These are phyloP conservation scores for Ogataea salicorniae DNA, from an alignment of 805 yeast species.

Conservation along the genomic window DNA sequence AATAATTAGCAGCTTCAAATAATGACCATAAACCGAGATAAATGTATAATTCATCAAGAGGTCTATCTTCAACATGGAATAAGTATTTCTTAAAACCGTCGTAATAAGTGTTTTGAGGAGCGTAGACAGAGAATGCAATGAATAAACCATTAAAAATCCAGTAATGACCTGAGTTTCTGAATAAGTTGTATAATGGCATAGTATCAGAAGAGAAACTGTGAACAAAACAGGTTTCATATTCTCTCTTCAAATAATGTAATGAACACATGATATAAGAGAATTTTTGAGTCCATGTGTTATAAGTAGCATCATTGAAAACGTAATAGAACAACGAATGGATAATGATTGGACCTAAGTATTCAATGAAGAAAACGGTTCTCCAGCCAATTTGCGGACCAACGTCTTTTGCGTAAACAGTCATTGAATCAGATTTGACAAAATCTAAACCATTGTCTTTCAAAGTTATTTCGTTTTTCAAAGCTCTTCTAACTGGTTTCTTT, in stretches of 20 bases:
- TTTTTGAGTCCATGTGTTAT: conserved; percentile 48
- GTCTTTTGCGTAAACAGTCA: conserved; percentile 67
- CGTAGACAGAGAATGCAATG: conserved; percentile 29
- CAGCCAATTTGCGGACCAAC: conserved; percentile 91
- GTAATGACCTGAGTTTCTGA: conserved; percentile 87
- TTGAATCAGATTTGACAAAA: conserved; percentile 27
- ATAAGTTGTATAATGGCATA: conserved; percentile 84
- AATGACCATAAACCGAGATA: conserved; percentile 44
- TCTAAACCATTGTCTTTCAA: conserved; percentile 42
- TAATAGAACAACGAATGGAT: conserved; percentile 69
- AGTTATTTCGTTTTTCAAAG: conserved; percentile 41
- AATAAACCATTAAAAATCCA: conserved; percentile 81
- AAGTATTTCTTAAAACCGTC: conserved; percentile 25
- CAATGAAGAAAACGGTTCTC: conserved; percentile 84
- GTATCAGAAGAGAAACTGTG: conserved; percentile 86
- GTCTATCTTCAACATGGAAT: conserved; percentile 42
- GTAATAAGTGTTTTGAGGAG: conserved; percentile 24
- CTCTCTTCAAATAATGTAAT: conserved; percentile 83
- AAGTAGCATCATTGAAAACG: conserved; percentile 31
- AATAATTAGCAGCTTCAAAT: conserved; percentile 68
- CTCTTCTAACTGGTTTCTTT: conserved; percentile 34
- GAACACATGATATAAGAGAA: conserved; percentile 51
- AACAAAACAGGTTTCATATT: conserved; percentile 76
- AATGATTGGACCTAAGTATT: conserved; percentile 84
- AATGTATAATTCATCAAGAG: conserved; percentile 26